Evolutionary conservation across 805 yeast species (phyloP), one percentile per base, ranked within the genome.

Genomic region (Sungouiella blattae): DNA sequence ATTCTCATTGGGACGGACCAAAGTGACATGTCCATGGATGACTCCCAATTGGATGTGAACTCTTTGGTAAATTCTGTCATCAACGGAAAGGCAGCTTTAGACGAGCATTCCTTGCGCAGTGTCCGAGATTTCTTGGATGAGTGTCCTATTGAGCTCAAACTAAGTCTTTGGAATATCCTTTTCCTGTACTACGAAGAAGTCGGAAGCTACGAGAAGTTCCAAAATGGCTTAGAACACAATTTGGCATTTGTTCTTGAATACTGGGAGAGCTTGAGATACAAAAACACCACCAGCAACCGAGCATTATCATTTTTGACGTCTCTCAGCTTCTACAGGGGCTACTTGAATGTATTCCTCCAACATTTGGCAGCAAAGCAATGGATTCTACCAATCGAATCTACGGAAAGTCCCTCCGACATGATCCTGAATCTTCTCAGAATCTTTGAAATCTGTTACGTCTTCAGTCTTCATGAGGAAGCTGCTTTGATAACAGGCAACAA

Each of bases 131-230:
- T 91, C 50, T 64, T 93, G 11, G 59, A 66, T 3, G 66, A 64
- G 9, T 78, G 94, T 0, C 77, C 93, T 0, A 63, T 83, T 15
- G 81, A 77, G 15, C 71, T 87, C 53, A 76, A 75, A 37, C 60
- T 88, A 25, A 80, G 80, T 35, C 59, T 93, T 2, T 89, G 97
- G 95, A 77, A 75, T 21, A 69, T 83, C 16, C 62, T 89, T 12
- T 69, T 87, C 31, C 76, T 73, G 43, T 71, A 72, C 36, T 85
- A 83, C 47, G 52, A 50, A 15, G 53, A 49, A 6, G 48, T 44
- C 11, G 33, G 42, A 6, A 42, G 52, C 15, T 27, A 58, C 2
- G 55, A 56, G 0, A 65, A 70, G 16, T 67, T 71, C 22, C 64
- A 69, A 26, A 45, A 49, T 12, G 79, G 85, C 0, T 73, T 82